Evolutionary conservation across 257 asterid species (phyloP).

Genomic region (Jaltomata sinuosa): DNA sequence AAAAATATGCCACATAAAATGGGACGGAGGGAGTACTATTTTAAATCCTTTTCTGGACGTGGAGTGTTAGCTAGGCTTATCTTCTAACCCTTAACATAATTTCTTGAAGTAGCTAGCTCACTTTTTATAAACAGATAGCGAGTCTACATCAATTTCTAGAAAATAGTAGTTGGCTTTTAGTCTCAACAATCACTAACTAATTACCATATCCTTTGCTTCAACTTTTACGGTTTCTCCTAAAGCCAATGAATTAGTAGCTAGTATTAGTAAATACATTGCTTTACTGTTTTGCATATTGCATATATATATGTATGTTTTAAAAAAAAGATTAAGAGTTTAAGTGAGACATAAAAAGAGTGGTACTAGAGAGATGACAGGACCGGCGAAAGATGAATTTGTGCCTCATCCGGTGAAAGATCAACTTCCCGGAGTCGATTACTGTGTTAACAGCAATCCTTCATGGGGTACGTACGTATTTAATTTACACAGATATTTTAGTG

Average conservation of each 20-base stretch:
- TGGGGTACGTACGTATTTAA: slow-evolving; percentile 44
- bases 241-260: neutral
- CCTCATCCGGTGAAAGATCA: slow-evolving; percentile 87
- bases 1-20: too few relatives aligned
- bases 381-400: slow-evolving; percentile 48
- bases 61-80: neutral
- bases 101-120: neutral
- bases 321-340: neutral
- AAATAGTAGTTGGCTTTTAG: neutral
- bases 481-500: too few relatives aligned
- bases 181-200: neutral
- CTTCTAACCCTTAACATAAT: neutral
- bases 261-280: neutral
- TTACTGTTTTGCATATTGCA: neutral
- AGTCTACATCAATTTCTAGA: neutral
- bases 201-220: neutral
- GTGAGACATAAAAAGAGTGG: neutral
- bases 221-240: neutral
- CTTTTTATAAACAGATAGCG: neutral
- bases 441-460: slow-evolving; percentile 78
- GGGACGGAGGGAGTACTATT: too few relatives aligned
- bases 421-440: slow-evolving; percentile 60
- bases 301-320: neutral
- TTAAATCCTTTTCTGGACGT: neutral
- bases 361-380: slow-evolving; percentile 4